Evolutionary conservation across 208 protist genomes (phyloP).

Genomic region (Trypanosoma lewisi): DNA sequence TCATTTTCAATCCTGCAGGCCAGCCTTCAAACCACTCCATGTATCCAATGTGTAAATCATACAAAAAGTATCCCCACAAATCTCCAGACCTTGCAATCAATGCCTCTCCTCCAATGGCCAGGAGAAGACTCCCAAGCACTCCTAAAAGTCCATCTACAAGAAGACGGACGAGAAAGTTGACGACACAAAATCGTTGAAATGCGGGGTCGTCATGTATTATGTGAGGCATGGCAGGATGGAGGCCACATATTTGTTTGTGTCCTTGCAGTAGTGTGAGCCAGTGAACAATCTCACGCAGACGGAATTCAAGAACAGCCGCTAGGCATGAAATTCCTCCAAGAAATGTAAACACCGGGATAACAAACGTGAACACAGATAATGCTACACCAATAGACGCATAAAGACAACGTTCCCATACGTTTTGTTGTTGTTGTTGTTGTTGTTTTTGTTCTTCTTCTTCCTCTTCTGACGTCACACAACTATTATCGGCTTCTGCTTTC

Average conservation of each 20-base stretch:
- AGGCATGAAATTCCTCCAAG: conserved; percentile 37
- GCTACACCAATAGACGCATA: conserved; percentile 21
- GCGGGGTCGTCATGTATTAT: conserved; percentile 28
- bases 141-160: conserved; percentile 73
- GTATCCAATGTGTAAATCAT: conserved; percentile 78
- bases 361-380: conserved; percentile 28
- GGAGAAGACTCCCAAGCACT: conserved; percentile 40
- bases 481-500: no score
- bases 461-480: no score
- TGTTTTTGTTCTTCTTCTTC: no score
- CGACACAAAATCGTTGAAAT: conserved; percentile 50
- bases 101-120: conserved; percentile 42
- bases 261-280: conserved; percentile 54
- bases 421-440: background rate
- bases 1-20: conserved; percentile 93
- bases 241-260: conserved; percentile 53
- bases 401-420: background rate
- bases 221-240: conserved; percentile 78
- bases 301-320: conserved; percentile 42
- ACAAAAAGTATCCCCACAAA: conserved; percentile 56
- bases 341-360: conserved; percentile 24
- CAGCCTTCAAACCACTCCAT: conserved; percentile 93
- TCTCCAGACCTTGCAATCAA: conserved; percentile 38
- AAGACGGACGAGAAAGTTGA: conserved; percentile 54
- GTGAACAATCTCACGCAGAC: conserved; percentile 59